Evolutionary conservation across 371 early-diverging fungal species (phyloP).

Genomic region (Apophysomyces ossiformis): DNA sequence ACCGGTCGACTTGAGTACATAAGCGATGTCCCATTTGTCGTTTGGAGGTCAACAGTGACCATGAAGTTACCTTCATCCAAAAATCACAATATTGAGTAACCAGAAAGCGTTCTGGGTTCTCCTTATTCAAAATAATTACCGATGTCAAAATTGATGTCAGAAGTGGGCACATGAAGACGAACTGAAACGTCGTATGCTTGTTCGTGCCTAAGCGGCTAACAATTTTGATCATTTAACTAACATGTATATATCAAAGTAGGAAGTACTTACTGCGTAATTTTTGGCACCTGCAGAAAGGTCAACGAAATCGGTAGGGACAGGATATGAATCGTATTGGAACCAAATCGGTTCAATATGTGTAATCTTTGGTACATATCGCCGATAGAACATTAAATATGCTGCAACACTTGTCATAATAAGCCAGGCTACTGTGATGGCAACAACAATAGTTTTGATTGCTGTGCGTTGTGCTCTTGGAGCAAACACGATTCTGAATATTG

Average conservation of each 20-base stretch:
- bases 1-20: slow-evolving; percentile 71
- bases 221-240: background rate
- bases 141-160: slow-evolving; percentile 75
- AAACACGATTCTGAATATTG: slow-evolving; percentile 33
- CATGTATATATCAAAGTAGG: background rate
- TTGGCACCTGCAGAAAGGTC: slow-evolving; percentile 25
- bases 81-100: background rate
- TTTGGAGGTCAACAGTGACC: slow-evolving; percentile 71
- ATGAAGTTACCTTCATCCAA: slow-evolving; percentile 72
- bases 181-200: slow-evolving; percentile 69
- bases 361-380: slow-evolving; percentile 47
- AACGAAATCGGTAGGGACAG: slow-evolving; percentile 29
- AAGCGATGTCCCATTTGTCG: slow-evolving; percentile 54
- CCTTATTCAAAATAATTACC: slow-evolving; percentile 28
- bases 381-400: slow-evolving; percentile 51
- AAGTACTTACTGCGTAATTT: slow-evolving; percentile 19
- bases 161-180: slow-evolving; percentile 80
- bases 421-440: slow-evolving; percentile 34
- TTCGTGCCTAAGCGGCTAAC: slow-evolving; percentile 32
- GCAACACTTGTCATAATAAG: slow-evolving; percentile 47
- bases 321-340: slow-evolving; percentile 37
- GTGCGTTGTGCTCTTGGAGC: slow-evolving; percentile 43
- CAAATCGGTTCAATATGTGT: slow-evolving; percentile 49
- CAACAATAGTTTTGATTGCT: slow-evolving; percentile 35
- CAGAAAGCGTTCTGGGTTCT: background rate